phyloP scores from a whole-genome alignment of 768 basidiomycete genomes.

The Tulasnella calospora region DNA sequence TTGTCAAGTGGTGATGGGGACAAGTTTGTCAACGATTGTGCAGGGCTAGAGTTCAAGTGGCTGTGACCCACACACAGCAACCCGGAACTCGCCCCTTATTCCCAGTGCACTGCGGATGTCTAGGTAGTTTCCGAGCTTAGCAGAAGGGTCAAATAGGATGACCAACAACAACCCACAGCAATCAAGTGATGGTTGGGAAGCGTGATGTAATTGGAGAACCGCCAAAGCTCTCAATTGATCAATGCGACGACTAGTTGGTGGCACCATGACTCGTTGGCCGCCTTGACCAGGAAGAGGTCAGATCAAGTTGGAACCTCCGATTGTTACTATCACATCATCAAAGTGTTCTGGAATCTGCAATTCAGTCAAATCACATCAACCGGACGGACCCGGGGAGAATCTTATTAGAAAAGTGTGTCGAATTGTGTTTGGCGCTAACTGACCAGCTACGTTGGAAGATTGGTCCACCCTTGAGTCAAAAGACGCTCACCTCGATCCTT shows the following conservation, averaged over 20 bases:
- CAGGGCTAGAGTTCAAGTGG: not conserved
- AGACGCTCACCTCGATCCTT: not conserved
- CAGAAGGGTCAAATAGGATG: too few relatives aligned
- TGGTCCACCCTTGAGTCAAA: not conserved
- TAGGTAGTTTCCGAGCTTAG: too few relatives aligned
- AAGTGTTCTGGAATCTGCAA: not conserved
- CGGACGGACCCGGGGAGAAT: not conserved
- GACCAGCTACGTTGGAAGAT: not conserved
- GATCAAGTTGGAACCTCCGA: not conserved
- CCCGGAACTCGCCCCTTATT: too few relatives aligned
- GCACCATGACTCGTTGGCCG: not conserved
- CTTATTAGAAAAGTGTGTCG: not conserved
- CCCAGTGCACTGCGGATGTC: too few relatives aligned
- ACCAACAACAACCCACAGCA: too few relatives aligned
- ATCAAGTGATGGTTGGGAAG: too few relatives aligned
- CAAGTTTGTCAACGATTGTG: not conserved
- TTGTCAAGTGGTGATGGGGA: not conserved
- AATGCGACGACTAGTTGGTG: not conserved
- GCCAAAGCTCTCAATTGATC: not conserved
- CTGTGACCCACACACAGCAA: too few relatives aligned
- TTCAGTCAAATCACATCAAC: not conserved
- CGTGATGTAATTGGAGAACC: not conserved
- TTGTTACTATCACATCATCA: not conserved
- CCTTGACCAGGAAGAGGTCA: not conserved
- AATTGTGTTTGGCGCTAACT: not conserved